A percentile compares a stretch with the other conserved stretches of the same genome.
Evolutionary conservation across 202 grass and related monocot species (phyloP).

Genomic region (Schoenoplectus tabernaemontani): DNA sequence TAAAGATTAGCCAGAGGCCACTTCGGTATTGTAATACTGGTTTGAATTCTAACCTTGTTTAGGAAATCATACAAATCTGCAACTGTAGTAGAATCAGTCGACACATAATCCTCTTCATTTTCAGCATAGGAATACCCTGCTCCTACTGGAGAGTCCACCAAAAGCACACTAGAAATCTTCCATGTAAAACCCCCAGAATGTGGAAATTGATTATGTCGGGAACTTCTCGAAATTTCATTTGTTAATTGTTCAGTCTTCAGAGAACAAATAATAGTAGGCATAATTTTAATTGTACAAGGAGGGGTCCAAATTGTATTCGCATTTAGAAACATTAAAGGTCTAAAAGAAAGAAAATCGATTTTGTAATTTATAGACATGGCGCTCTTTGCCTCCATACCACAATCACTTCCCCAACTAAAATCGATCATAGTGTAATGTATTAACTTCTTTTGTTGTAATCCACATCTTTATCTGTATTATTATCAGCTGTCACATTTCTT

Average conservation of each 20-base stretch:
- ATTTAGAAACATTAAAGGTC: neutral
- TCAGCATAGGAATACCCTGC: conserved; percentile 53
- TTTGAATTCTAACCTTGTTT: conserved; percentile 29
- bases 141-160: conserved; percentile 53
- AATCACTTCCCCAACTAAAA: no score
- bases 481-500: neutral
- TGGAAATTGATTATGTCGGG: neutral
- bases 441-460: neutral
- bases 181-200: neutral
- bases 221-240: neutral
- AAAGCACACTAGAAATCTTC: conserved; percentile 43
- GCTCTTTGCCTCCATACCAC: no score
- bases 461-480: neutral
- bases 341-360: neutral
- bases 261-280: neutral
- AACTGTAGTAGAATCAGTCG: conserved; percentile 36
- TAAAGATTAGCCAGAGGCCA: neutral
- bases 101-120: conserved; percentile 34
- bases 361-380: no score
- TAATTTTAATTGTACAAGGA: neutral
- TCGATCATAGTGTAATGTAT: no score
- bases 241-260: neutral
- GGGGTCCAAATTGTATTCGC: neutral
- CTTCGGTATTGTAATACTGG: neutral
- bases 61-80: conserved; percentile 47